These are phyloP conservation scores for Phyllosticta ampelicida DNA, from an alignment of 2,329 filamentous ascomycete genomes.

Conservation along the genomic window DNA sequence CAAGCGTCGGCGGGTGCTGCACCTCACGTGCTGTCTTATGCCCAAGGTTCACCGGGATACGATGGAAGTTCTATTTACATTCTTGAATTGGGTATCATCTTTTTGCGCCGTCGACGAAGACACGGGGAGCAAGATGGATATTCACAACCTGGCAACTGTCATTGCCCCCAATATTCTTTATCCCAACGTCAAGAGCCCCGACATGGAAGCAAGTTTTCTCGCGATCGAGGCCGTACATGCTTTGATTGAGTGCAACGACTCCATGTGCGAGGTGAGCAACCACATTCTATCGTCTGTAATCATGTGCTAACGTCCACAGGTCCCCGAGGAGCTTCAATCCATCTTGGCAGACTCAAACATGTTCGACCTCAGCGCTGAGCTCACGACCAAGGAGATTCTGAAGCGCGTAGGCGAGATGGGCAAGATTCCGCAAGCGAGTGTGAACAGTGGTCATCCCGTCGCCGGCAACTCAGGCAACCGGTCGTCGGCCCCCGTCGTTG, in stretches of 20 bases:
- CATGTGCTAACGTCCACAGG: slow-evolving; percentile 43
- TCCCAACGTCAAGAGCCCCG: slow-evolving; percentile 42
- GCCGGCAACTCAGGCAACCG: slow-evolving; percentile 43
- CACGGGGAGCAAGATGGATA: slow-evolving; percentile 96
- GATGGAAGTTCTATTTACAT: slow-evolving; percentile 88
- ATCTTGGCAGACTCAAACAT: slow-evolving; percentile 74
- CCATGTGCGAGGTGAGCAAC: slow-evolving; percentile 86
- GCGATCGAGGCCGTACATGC: slow-evolving; percentile 89
- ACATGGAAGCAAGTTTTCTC: slow-evolving; percentile 72
- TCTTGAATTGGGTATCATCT: slow-evolving; percentile 93
- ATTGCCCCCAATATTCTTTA: slow-evolving; percentile 93
- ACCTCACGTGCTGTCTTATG: slow-evolving; percentile 82
- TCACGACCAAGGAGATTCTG: slow-evolving; percentile 94
- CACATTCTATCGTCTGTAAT: background rate
- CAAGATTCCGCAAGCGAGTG: slow-evolving; percentile 50
- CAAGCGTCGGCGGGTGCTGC: slow-evolving; percentile 72
- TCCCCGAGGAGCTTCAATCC: slow-evolving; percentile 82
- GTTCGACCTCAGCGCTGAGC: slow-evolving; percentile 71
- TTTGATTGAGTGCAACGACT: slow-evolving; percentile 85
- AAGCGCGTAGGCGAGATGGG: slow-evolving; percentile 81
- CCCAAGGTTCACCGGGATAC: slow-evolving; percentile 89
- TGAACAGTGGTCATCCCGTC: slow-evolving; percentile 42
- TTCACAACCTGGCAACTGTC: slow-evolving; percentile 92
- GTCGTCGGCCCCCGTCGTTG: slow-evolving; percentile 45
- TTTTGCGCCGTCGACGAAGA: slow-evolving; percentile 98